Conservation (phyloP, 192 early-diverging fungal species). For the Rhizophagus sp. region DNA sequence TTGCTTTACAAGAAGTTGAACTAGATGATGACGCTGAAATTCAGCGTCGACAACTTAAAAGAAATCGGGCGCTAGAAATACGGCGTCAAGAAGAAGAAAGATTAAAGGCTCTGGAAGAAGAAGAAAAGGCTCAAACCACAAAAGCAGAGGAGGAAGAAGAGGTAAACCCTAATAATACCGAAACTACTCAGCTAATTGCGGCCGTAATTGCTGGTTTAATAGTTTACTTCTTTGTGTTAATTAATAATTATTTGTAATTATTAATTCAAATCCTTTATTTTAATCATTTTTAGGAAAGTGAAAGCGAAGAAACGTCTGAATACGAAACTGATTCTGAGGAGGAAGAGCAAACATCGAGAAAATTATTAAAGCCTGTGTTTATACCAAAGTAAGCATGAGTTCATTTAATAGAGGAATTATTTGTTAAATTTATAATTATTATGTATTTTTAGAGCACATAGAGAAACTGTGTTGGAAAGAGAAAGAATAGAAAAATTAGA, state of each 20-base stretch:
- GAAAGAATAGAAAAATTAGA: constrained; percentile 53
- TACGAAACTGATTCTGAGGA: constrained; percentile 73
- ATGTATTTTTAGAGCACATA: constrained; percentile 47
- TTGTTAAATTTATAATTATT: neutral
- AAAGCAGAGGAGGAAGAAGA: neutral
- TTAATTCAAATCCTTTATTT: neutral
- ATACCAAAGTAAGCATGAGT: constrained; percentile 73
- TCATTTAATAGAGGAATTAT: neutral
- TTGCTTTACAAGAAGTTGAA: constrained; percentile 23
- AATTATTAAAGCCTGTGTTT: constrained; percentile 89
- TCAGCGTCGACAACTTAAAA: neutral
- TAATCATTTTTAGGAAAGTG: constrained; percentile 41
- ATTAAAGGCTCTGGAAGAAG: constrained; percentile 29
- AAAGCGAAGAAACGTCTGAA: constrained; percentile 47
- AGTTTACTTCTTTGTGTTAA: too few species aligned
- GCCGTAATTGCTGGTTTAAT: too few species aligned
- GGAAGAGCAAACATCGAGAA: constrained; percentile 49
- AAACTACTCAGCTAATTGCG: too few species aligned
- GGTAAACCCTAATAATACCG: too few species aligned
- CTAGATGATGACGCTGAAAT: constrained; percentile 48
- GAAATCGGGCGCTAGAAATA: constrained; percentile 31
- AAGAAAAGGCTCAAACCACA: constrained; percentile 1
- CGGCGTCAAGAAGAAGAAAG: constrained; percentile 38
- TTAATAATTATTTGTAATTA: too few species aligned
- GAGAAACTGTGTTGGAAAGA: constrained; percentile 62